Conservation (phyloP, 2,329 filamentous ascomycete species). For the Penicillium italicum region DNA sequence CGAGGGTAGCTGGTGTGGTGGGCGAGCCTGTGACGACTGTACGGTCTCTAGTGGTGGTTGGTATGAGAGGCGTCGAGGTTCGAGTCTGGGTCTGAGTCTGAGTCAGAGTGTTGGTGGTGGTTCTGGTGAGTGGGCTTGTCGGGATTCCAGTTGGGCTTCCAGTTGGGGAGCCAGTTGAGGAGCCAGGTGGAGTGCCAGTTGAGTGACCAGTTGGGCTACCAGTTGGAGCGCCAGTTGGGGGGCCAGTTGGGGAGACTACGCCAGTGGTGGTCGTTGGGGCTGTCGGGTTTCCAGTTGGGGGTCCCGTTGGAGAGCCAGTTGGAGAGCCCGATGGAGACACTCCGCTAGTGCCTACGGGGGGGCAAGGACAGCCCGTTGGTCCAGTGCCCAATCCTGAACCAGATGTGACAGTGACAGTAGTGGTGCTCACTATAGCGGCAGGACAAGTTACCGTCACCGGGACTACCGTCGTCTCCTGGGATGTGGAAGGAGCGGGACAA, state of each 20-base stretch:
- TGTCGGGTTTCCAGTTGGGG: not conserved
- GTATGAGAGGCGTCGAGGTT: constrained; percentile 4
- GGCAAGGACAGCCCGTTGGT: not conserved
- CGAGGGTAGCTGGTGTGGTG: not conserved
- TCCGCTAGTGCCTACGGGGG: not conserved
- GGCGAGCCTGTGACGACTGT: not conserved
- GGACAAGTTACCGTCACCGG: constrained; percentile 6
- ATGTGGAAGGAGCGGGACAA: not conserved
- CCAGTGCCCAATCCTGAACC: not conserved
- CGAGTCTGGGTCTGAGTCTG: not conserved
- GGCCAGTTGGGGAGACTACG: not conserved
- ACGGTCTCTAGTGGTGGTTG: not conserved
- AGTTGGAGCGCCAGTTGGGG: not conserved
- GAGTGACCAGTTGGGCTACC: not conserved
- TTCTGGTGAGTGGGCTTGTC: not conserved
- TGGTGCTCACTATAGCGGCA: not conserved
- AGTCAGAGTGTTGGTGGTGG: not conserved
- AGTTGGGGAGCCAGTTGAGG: too few relatives aligned
- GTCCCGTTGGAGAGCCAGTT: not conserved
- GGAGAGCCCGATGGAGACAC: not conserved
- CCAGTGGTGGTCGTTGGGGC: not conserved
- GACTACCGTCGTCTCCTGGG: not conserved
- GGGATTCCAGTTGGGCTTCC: not conserved
- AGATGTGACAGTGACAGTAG: constrained; percentile 2
- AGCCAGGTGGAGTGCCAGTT: not conserved